Evolutionary conservation across 805 yeast species (phyloP).

Genomic region (Candida maesae): DNA sequence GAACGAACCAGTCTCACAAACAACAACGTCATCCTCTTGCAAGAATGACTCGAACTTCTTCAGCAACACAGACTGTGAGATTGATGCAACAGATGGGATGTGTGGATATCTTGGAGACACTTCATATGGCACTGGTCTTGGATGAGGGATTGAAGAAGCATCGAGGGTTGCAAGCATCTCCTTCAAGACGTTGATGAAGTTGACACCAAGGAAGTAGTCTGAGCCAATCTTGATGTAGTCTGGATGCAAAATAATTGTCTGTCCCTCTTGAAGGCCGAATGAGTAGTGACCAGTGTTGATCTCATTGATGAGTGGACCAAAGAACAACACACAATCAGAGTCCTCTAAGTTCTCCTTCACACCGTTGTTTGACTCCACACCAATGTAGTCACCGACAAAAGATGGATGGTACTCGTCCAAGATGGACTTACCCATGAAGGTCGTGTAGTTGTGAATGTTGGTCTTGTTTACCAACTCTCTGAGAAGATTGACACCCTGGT

Average conservation of each 20-base stretch:
- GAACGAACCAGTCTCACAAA: conserved; percentile 81
- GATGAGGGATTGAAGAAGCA: conserved; percentile 21
- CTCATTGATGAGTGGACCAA: conserved; percentile 69
- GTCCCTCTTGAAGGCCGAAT: conserved; percentile 39
- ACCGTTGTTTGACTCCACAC: conserved; percentile 47
- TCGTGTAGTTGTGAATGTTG: conserved; percentile 51
- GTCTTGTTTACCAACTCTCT: conserved; percentile 42
- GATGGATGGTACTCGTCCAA: conserved; percentile 64
- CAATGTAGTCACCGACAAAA: conserved; percentile 73
- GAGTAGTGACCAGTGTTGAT: conserved; percentile 67
- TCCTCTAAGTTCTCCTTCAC: conserved; percentile 45
- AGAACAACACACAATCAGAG: conserved; percentile 64
- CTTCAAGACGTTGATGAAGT: conserved; percentile 49
- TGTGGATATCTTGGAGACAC: conserved; percentile 23
- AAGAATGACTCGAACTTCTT: conserved; percentile 40
- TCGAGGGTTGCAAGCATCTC: conserved; percentile 38
- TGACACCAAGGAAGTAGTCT: conserved; percentile 36
- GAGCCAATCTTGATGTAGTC: conserved; percentile 47
- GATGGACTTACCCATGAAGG: conserved; percentile 68
- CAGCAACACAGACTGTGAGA: conserved; percentile 46
- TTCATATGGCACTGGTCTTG: conserved; percentile 14
- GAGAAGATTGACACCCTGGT: conserved; percentile 39
- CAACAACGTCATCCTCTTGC: conserved; percentile 62
- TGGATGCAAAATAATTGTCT: conserved; percentile 48
- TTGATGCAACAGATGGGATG: conserved; percentile 28